A percentile compares a stretch with the other conserved stretches of the same genome.
Evolutionary conservation across 805 yeast species (phyloP).

Genomic region (Kazachstania kunashirensis): DNA sequence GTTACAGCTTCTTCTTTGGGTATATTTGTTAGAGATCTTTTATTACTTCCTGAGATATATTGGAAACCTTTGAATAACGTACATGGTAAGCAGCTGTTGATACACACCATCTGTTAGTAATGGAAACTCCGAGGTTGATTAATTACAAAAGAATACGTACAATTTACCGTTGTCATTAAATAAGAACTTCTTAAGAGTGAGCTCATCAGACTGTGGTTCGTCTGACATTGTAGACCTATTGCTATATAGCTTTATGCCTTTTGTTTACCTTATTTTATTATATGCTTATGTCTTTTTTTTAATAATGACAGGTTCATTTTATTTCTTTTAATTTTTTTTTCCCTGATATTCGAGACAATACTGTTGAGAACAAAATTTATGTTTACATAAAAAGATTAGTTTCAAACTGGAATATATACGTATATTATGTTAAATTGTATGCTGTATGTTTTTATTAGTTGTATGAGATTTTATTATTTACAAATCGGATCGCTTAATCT

Average conservation of each 20-base stretch:
- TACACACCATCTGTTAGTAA: conserved; percentile 5
- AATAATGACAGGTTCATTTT: too few relatives aligned
- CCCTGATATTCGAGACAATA: too few relatives aligned
- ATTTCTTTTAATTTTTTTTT: too few relatives aligned
- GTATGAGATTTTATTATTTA: too few relatives aligned
- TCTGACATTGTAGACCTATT: conserved; percentile 3
- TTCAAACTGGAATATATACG: too few relatives aligned
- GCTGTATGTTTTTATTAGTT: too few relatives aligned
- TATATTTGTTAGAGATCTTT: not conserved
- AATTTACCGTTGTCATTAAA: conserved; percentile 88
- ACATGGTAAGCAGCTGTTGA: conserved; percentile 69
- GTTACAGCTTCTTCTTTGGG: conserved; percentile 34
- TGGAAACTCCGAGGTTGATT: not conserved
- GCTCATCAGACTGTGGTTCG: not conserved
- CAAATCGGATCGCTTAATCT: conserved; percentile 1
- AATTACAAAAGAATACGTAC: conserved; percentile 48
- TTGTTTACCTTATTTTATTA: too few relatives aligned
- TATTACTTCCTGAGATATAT: conserved; percentile 12
- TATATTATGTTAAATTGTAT: too few relatives aligned
- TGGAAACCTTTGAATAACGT: conserved; percentile 71
- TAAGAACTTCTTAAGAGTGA: conserved; percentile 17
- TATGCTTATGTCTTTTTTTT: too few relatives aligned
- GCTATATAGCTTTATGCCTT: too few relatives aligned
- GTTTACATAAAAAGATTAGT: too few relatives aligned
- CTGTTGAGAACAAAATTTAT: too few relatives aligned